A percentile compares a stretch with the other conserved stretches of the same genome.
Evolutionary conservation across 768 basidiomycete species (phyloP).

Genomic region (Russula ochroleuca): DNA sequence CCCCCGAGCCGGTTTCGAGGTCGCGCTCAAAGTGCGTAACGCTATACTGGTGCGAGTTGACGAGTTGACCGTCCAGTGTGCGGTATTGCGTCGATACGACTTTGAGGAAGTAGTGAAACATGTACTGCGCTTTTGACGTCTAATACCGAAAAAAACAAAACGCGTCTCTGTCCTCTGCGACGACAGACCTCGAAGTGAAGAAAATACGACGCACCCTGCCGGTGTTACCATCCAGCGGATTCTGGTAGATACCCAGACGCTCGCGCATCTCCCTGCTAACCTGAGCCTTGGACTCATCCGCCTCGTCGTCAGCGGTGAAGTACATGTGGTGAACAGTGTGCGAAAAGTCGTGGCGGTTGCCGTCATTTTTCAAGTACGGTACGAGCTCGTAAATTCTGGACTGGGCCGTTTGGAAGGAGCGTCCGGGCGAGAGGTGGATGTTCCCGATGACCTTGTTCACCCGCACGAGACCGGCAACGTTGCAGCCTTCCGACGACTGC

Average conservation of each 20-base stretch:
- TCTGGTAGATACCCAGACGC: conserved; percentile 63
- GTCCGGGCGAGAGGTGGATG: conserved; percentile 90
- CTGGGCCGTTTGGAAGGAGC: conserved; percentile 85
- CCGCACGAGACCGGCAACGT: conserved; percentile 82
- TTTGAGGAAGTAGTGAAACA: conserved; percentile 99
- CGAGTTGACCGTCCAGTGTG: conserved; percentile 69
- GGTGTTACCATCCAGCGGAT: conserved; percentile 70
- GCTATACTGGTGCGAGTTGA: conserved; percentile 93
- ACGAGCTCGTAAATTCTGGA: conserved; percentile 85
- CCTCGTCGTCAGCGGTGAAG: conserved; percentile 83
- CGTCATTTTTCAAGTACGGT: conserved; percentile 87
- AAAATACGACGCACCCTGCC: conserved; percentile 44
- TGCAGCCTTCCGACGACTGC: conserved; percentile 93
- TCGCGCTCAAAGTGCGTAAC: conserved; percentile 96
- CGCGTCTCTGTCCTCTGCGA: not conserved
- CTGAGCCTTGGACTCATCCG: conserved; percentile 61
- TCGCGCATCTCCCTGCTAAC: conserved; percentile 60
- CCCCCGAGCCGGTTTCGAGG: conserved; percentile 56
- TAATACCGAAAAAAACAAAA: too few relatives aligned
- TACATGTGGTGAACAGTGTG: conserved; percentile 78
- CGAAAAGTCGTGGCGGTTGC: conserved; percentile 89
- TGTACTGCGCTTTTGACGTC: conserved; percentile 79
- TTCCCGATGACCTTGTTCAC: conserved; percentile 98
- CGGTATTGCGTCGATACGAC: conserved; percentile 95
- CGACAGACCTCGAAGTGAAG: not conserved